A percentile compares a stretch with the other conserved stretches of the same genome.
phyloP scores from a whole-genome alignment of 2,329 filamentous ascomycete genomes.

The Didymosphaeria variabile region DNA sequence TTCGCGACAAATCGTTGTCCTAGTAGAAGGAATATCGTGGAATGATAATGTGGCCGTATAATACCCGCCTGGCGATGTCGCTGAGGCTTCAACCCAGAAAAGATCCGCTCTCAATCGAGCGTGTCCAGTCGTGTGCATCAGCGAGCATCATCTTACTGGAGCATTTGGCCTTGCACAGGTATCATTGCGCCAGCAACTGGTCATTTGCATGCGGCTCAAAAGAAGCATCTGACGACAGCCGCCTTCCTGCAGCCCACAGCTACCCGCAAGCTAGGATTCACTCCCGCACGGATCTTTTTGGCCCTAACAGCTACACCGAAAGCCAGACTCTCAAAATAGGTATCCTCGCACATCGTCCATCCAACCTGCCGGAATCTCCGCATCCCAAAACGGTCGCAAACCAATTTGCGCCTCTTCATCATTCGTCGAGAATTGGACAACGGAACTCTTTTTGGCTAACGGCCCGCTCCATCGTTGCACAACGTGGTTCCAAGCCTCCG shows the following conservation, averaged over 20 bases:
- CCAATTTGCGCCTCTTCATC: constrained; percentile 20
- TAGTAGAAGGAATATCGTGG: constrained; percentile 17
- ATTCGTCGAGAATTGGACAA: constrained; percentile 24
- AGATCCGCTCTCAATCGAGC: not conserved
- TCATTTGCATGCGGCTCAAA: constrained; percentile 44
- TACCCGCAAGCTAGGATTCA: constrained; percentile 10
- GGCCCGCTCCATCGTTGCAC: constrained; percentile 32
- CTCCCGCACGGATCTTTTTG: constrained; percentile 13
- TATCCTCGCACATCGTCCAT: constrained; percentile 25
- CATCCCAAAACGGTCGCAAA: constrained; percentile 28
- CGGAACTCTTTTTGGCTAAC: constrained; percentile 21
- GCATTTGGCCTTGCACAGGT: constrained; percentile 6
- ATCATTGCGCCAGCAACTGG: constrained; percentile 17
- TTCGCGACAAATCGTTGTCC: constrained; percentile 28
- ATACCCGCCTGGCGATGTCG: constrained; percentile 4
- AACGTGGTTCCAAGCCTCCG: constrained; percentile 28
- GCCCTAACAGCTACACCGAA: constrained; percentile 15
- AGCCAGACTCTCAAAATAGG: constrained; percentile 44
- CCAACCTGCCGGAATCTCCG: constrained; percentile 29
- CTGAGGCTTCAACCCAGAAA: not conserved
- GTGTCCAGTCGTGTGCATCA: not conserved
- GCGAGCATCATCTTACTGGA: constrained; percentile 10
- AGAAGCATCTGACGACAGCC: constrained; percentile 52
- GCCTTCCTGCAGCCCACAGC: constrained; percentile 15
- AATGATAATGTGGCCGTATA: constrained; percentile 20